These are phyloP conservation scores for Eimeria sp. DNA, from an alignment of 169 alveolate species.

Conservation along the genomic window DNA sequence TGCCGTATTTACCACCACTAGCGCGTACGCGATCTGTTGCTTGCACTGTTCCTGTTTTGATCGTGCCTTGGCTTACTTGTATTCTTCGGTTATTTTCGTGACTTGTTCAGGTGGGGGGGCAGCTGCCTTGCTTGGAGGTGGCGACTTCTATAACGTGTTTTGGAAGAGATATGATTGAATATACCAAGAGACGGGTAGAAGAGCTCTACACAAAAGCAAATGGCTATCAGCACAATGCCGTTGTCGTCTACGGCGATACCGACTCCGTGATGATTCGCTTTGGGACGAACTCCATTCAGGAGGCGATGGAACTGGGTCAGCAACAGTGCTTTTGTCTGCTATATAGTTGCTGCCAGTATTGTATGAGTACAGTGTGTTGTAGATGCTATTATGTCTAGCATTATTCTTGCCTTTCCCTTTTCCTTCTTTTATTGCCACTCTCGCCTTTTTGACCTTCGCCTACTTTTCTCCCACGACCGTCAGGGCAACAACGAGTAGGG, in stretches of 20 bases:
- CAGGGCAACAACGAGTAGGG: no score
- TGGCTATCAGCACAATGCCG: constrained; percentile 96
- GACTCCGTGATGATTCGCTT: constrained; percentile 99
- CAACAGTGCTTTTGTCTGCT: background rate
- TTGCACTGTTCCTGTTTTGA: no score
- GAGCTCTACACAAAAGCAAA: constrained; percentile 84
- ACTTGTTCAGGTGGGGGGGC: constrained; percentile 94
- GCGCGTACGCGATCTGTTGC: no score
- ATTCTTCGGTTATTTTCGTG: background rate
- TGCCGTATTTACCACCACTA: no score
- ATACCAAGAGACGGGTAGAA: constrained; percentile 88
- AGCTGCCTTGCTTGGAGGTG: constrained; percentile 98
- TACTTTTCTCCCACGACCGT: no score
- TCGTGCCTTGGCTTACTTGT: no score
- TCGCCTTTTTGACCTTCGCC: background rate
- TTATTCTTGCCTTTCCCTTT: no score
- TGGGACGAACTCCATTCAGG: constrained; percentile 92
- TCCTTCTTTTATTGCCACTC: background rate
- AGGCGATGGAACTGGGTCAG: constrained; percentile 96
- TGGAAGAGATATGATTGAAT: constrained; percentile 97
- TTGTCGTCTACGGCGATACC: constrained; percentile 99
- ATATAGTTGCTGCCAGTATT: background rate
- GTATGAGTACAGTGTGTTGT: background rate
- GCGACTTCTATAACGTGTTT: constrained; percentile 98
- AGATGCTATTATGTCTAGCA: no score